A percentile compares a stretch with the other conserved stretches of the same genome.
Evolutionary conservation across 2,329 filamentous ascomycete species (phyloP).

Genomic region (Exophiala sp.): DNA sequence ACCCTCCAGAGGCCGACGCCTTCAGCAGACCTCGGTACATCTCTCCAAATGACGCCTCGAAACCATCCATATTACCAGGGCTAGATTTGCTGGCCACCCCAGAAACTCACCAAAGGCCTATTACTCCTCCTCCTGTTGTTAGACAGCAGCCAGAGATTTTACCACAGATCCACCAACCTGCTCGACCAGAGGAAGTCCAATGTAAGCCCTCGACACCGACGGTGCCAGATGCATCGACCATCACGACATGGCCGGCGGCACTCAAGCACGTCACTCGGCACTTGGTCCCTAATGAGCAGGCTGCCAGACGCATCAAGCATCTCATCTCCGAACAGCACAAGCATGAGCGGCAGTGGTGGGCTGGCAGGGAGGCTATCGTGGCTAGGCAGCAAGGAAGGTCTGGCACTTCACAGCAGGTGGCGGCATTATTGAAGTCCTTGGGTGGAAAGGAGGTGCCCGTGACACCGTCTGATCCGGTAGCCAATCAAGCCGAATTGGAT

Average conservation of each 20-base stretch:
- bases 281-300: slow-evolving; percentile 42
- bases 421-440: slow-evolving; percentile 45
- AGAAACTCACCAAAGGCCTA: slow-evolving; percentile 5
- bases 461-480: slow-evolving; percentile 28
- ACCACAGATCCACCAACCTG: background rate
- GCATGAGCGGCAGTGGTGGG: slow-evolving; percentile 58
- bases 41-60: background rate
- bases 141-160: slow-evolving; percentile 7
- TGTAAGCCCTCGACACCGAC: slow-evolving; percentile 18
- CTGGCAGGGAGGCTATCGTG: slow-evolving; percentile 47
- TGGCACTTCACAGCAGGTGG: slow-evolving; percentile 50
- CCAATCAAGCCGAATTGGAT: slow-evolving; percentile 50
- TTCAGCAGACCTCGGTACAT: background rate
- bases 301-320: slow-evolving; percentile 45
- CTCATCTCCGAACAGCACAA: slow-evolving; percentile 59
- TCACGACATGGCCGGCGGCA: slow-evolving; percentile 49
- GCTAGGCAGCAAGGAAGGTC: slow-evolving; percentile 47
- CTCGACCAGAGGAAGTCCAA: background rate
- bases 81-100: slow-evolving; percentile 11
- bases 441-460: slow-evolving; percentile 21
- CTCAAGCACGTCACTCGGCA: slow-evolving; percentile 48
- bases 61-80: slow-evolving; percentile 9
- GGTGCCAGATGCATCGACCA: slow-evolving; percentile 40
- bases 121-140: slow-evolving; percentile 10
- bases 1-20: background rate